Percentiles rank a stretch among this genome's conserved stretches.
These are phyloP conservation scores for Elongisporangium undulatum DNA, from an alignment of 352 stramenopile species.

Conservation along the genomic window DNA sequence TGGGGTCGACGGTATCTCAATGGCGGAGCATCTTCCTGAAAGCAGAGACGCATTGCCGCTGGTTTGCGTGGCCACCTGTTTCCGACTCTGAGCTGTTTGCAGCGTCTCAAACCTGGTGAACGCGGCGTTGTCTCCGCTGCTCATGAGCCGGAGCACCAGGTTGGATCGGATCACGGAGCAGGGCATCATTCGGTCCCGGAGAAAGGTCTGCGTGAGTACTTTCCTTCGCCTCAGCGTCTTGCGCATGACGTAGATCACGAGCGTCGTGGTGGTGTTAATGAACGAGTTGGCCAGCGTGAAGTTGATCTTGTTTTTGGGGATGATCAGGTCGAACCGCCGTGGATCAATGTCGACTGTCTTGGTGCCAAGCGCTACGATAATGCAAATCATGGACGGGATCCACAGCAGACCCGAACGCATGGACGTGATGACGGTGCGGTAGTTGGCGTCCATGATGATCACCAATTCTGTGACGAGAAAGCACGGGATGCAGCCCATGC, in stretches of 20 bases:
- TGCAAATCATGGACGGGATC: slow-evolving; percentile 8
- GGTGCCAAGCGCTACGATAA: slow-evolving; percentile 7
- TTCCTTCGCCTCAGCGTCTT: slow-evolving; percentile 5
- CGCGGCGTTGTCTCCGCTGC: too few relatives aligned
- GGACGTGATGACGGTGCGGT: slow-evolving; percentile 10
- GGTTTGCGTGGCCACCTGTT: too few relatives aligned
- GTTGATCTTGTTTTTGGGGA: slow-evolving; percentile 12
- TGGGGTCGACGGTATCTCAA: too few relatives aligned
- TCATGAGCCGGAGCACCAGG: too few relatives aligned
- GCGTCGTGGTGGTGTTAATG: slow-evolving; percentile 15
- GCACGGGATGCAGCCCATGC: slow-evolving; percentile 10
- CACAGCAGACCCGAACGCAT: slow-evolving; percentile 8
- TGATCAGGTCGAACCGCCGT: slow-evolving; percentile 4
- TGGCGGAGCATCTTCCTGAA: too few relatives aligned
- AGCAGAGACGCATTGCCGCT: too few relatives aligned
- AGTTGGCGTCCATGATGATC: slow-evolving; percentile 21
- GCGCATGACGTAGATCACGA: slow-evolving; percentile 16
- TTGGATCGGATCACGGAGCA: too few relatives aligned
- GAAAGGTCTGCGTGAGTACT: slow-evolving; percentile 1
- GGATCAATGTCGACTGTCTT: slow-evolving; percentile 12
- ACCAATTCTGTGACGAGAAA: slow-evolving; percentile 11
- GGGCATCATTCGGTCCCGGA: too few relatives aligned
- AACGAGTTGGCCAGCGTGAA: slow-evolving; percentile 18
- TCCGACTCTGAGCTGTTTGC: too few relatives aligned
- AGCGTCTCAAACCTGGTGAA: too few relatives aligned